These are phyloP conservation scores for Amanita rubescens DNA, from an alignment of 768 basidiomycete genomes.

Conservation along the genomic window DNA sequence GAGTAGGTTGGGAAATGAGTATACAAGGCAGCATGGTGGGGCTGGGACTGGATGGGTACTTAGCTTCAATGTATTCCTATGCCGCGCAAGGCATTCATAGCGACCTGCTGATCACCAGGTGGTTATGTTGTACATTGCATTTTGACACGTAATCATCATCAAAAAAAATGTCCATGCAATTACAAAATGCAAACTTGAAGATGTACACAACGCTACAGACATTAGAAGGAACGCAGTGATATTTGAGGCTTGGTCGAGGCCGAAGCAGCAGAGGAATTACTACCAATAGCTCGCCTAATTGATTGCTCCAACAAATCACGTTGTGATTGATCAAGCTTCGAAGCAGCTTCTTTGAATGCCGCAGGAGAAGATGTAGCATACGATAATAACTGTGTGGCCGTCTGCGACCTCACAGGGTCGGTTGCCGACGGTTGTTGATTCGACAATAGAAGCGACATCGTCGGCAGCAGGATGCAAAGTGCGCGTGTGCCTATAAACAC, in stretches of 20 bases:
- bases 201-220: not conserved
- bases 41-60: too few relatives aligned
- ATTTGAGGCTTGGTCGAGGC: constrained; percentile 64
- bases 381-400: constrained; percentile 58
- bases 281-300: constrained; percentile 67
- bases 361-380: constrained; percentile 66
- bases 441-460: constrained; percentile 62
- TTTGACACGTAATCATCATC: too few relatives aligned
- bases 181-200: too few relatives aligned
- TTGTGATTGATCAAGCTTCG: constrained; percentile 48
- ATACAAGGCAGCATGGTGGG: too few relatives aligned
- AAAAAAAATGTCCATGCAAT: too few relatives aligned
- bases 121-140: too few relatives aligned
- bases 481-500: constrained; percentile 48
- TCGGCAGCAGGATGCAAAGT: constrained; percentile 69
- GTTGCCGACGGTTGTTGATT: constrained; percentile 35
- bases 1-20: too few relatives aligned
- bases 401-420: constrained; percentile 44
- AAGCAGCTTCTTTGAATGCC: constrained; percentile 82
- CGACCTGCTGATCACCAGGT: too few relatives aligned
- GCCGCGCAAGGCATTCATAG: too few relatives aligned
- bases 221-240: constrained; percentile 64
- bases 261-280: constrained; percentile 22
- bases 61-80: too few relatives aligned
- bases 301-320: constrained; percentile 67